Conservation (phyloP, 306 rosid species). For the Cucurbita ficifolia region DNA sequence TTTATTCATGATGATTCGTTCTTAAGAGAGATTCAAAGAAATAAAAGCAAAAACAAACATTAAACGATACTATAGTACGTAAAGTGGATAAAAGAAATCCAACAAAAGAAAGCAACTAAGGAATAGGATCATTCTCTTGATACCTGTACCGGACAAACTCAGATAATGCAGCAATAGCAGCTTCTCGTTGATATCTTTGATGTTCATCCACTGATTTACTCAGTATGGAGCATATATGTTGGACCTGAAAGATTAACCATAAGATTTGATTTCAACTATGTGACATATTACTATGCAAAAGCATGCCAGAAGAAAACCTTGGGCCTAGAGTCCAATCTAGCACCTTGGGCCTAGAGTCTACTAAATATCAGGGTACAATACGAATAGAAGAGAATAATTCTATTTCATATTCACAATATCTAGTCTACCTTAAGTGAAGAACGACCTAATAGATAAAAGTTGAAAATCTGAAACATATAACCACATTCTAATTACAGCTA, state of each 20-base stretch:
- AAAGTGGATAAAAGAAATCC: background rate
- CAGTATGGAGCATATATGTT: slow-evolving; percentile 62
- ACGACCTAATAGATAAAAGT: too few species aligned
- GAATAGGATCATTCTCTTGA: background rate
- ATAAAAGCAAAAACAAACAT: background rate
- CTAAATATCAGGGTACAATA: too few species aligned
- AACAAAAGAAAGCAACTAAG: slow-evolving; percentile 2
- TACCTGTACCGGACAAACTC: slow-evolving; percentile 90
- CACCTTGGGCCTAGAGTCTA: too few species aligned
- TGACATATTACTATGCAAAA: background rate
- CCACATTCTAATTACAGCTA: too few species aligned
- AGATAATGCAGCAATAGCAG: slow-evolving; percentile 90
- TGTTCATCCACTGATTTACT: slow-evolving; percentile 57
- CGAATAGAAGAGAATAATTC: too few species aligned
- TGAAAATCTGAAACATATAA: too few species aligned
- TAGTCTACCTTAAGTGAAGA: too few species aligned
- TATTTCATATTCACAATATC: too few species aligned
- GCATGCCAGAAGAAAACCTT: background rate
- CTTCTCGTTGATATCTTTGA: slow-evolving; percentile 81
- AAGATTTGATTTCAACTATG: slow-evolving; percentile 1
- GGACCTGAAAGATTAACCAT: slow-evolving; percentile 36
- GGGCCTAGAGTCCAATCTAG: too few species aligned
- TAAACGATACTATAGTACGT: background rate
- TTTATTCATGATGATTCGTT: background rate
- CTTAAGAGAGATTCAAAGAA: background rate